phyloP scores from a whole-genome alignment of 1,284 basidiomycete genomes.

The Cutaneotrichosporon daszewskae region DNA sequence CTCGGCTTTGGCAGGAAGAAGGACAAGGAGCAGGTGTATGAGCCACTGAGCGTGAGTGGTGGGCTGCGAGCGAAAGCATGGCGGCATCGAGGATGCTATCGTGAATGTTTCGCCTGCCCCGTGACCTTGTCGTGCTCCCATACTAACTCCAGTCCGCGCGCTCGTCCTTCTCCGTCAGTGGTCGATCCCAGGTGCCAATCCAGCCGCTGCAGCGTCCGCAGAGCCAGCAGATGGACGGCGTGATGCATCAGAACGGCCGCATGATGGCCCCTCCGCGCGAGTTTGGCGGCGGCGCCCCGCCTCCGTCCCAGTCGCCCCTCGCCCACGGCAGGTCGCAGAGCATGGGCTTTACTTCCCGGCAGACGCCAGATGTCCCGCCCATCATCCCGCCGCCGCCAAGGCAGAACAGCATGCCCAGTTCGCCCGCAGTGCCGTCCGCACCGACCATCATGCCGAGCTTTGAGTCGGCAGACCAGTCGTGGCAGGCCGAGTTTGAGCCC shows the following conservation, averaged over 20 bases:
- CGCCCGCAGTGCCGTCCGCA: neutral
- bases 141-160: neutral
- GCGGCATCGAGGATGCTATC: conserved; percentile 1
- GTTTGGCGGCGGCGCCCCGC: conserved; percentile 59
- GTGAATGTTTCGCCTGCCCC: too few species aligned
- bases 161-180: conserved; percentile 9
- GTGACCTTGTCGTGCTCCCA: too few species aligned
- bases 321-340: conserved; percentile 25
- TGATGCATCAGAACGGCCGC: conserved; percentile 4
- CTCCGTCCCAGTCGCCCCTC: too few species aligned
- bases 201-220: neutral
- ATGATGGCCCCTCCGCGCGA: conserved; percentile 9
- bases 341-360: conserved; percentile 29
- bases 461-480: too few species aligned
- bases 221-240: neutral
- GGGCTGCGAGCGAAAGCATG: neutral
- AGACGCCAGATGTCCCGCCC: too few species aligned
- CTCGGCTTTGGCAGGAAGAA: conserved; percentile 17
- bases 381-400: neutral
- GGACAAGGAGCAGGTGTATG: conserved; percentile 11
- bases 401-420: conserved; percentile 6
- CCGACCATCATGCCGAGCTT: too few species aligned
- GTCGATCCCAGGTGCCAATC: neutral
- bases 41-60: too few species aligned
- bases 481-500: conserved; percentile 30